phyloP scores from a whole-genome alignment of 805 yeast species.

The Barnettozyma botsteinii region DNA sequence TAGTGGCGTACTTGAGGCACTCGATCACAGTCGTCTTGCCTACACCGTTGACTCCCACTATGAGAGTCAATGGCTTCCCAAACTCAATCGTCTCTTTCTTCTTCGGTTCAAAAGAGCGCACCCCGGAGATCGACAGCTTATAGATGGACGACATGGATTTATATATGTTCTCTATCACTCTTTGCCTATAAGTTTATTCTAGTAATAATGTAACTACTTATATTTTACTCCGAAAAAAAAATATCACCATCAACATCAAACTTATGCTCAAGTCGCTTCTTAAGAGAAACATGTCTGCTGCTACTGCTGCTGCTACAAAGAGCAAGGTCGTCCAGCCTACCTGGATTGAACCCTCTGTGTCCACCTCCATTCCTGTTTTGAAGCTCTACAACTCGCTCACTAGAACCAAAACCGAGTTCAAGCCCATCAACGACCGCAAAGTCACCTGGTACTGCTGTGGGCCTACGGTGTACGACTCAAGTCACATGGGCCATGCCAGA shows the following conservation, averaged over 20 bases:
- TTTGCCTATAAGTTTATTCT: too few relatives aligned
- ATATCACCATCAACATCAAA: background rate
- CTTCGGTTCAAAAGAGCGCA: conserved; percentile 86
- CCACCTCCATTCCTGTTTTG: conserved; percentile 35
- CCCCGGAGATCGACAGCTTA: conserved; percentile 73
- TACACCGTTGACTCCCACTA: conserved; percentile 94
- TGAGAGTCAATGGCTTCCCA: conserved; percentile 83
- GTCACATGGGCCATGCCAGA: conserved; percentile 98
- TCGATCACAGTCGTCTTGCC: conserved; percentile 97
- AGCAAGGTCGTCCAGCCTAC: conserved; percentile 42
- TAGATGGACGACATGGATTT: conserved; percentile 10
- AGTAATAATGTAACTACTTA: too few relatives aligned
- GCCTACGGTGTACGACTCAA: conserved; percentile 93
- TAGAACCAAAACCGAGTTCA: conserved; percentile 68
- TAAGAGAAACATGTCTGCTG: conserved; percentile 21
- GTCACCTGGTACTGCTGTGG: conserved; percentile 98
- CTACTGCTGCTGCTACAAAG: conserved; percentile 8
- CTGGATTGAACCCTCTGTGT: conserved; percentile 38
- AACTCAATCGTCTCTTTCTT: conserved; percentile 83
- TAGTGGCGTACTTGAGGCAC: conserved; percentile 87
- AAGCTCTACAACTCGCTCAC: conserved; percentile 81
- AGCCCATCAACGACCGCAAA: conserved; percentile 57
- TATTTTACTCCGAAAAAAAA: background rate
- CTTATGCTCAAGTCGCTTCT: background rate
- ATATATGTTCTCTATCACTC: background rate